Evolutionary conservation across 495 filamentous ascomycete genomes (phyloP).

Genomic region (Acidomyces sp.): DNA sequence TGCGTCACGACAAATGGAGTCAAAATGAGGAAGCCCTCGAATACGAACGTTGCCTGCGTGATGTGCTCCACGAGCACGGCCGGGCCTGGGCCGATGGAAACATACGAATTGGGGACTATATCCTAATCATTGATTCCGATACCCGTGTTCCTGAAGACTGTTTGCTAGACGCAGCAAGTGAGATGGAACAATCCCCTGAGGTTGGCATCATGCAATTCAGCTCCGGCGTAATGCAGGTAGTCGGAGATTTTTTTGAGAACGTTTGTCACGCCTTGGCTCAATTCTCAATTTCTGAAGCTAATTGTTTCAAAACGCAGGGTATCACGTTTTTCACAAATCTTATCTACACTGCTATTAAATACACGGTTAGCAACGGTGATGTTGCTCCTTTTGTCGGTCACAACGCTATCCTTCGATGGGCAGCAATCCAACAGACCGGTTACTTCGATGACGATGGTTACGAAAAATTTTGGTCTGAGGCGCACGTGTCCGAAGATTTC

Average conservation of each 20-base stretch:
- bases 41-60: constrained; percentile 47
- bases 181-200: constrained; percentile 69
- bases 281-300: constrained; percentile 25
- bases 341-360: constrained; percentile 68
- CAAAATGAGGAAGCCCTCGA: constrained; percentile 57
- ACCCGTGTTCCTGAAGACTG: constrained; percentile 62
- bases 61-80: constrained; percentile 47
- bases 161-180: constrained; percentile 60
- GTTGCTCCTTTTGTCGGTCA: constrained; percentile 57
- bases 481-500: constrained; percentile 70
- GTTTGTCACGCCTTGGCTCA: constrained; percentile 1
- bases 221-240: constrained; percentile 70
- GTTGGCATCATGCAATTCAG: constrained; percentile 73
- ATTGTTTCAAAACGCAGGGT: constrained; percentile 10
- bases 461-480: constrained; percentile 75
- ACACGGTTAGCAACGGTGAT: constrained; percentile 67
- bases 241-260: constrained; percentile 29
- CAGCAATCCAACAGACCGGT: constrained; percentile 59
- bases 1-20: constrained; percentile 48
- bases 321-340: constrained; percentile 69
- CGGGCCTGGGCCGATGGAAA: constrained; percentile 71
- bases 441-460: constrained; percentile 52
- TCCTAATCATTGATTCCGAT: constrained; percentile 59
- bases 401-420: constrained; percentile 69
- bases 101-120: constrained; percentile 68